Evolutionary conservation across 805 yeast species (phyloP).

Genomic region (Metschnikowia rubicola): DNA sequence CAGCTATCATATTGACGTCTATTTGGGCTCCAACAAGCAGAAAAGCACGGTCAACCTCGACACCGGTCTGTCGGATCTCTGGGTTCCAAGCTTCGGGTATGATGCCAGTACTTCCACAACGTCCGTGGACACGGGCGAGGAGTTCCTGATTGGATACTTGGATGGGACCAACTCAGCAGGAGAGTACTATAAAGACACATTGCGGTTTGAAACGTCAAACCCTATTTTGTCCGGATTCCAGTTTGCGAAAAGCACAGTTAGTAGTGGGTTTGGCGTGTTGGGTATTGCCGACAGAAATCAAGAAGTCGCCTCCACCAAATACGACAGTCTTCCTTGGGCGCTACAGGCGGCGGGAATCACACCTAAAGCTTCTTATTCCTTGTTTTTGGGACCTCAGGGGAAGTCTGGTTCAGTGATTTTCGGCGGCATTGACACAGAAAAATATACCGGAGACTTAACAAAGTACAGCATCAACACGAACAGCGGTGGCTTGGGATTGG

Average conservation of each 20-base stretch:
- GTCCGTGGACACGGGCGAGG: conserved; percentile 5
- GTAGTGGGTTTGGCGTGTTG: conserved; percentile 8
- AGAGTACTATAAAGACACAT: conserved; percentile 10
- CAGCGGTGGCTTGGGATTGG: conserved; percentile 8
- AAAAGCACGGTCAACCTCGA: conserved; percentile 31
- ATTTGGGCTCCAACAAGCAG: conserved; percentile 28
- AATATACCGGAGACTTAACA: conserved; percentile 22
- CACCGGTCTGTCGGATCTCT: conserved; percentile 42
- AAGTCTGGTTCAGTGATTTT: conserved; percentile 33
- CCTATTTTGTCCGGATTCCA: conserved; percentile 9
- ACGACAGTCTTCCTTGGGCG: conserved; percentile 57
- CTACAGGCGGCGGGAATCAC: conserved; percentile 58
- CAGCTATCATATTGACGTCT: conserved; percentile 8
- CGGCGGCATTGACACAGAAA: conserved; percentile 43
- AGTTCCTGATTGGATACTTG: conserved; percentile 9
- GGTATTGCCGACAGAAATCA: conserved; percentile 13
- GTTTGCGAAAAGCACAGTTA: conserved; percentile 8
- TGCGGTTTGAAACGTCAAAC: conserved; percentile 1
- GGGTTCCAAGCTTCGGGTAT: conserved; percentile 23
- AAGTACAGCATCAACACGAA: conserved; percentile 5
- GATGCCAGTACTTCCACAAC: conserved; percentile 1
- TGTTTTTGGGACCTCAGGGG: conserved; percentile 47
- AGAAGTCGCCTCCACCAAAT: conserved; percentile 2
- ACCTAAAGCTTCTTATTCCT: conserved; percentile 54
- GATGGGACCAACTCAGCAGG: conserved; percentile 9